Evolutionary conservation across 495 filamentous ascomycete species (phyloP), one percentile per base, ranked within the genome.

Genomic region (Xylaria telfairii): DNA sequence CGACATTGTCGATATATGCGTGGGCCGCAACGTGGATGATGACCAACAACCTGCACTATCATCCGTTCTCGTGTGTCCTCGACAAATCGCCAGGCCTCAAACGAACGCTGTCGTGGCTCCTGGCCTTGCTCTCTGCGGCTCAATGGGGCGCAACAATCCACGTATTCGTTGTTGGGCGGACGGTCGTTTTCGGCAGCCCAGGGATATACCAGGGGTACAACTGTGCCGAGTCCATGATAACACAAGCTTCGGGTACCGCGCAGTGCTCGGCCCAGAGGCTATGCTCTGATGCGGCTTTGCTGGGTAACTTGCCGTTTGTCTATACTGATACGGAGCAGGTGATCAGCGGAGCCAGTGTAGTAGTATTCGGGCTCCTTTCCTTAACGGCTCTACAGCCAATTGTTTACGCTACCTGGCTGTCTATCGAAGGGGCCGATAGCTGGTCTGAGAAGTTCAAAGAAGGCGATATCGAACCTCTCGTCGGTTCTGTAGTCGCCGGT

Each of bases 41-140:
- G 13, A 46, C 64, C 30, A 54, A 46, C 9, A 54, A 53, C 46
- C 54, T 67, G 26, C 64, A 67, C 26, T 67, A 67, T 17, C 64
- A 67, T 67, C 64, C 64, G 46, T 67, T 37, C 46, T 67, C 64
- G 34, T 67, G 64, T 17, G 8, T 67, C 44, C 64, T 67, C 42
- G 5, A 44, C 30, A 67, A 7, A 34, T 53, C 30, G 12, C 26
- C 15, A 30, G 26, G n/a, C 13, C 64, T 67, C 64, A 67, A 67
- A 67, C 44, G 30, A 54, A 39, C 21, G n/a, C 17, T 67, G 37
- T 67, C 46, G 30, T 67, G 64, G 64, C 26, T 67, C 21, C 44
- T 67, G 26, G 15, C 44, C 21, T 10, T 67, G 26, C 46, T 67
- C 64, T 17, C 46, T 9, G 46, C 39, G 64, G 64, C 64, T 41